These are phyloP conservation scores for Aristolochia contorta DNA, from an alignment of 164 flowering plant genomes.

Conservation along the genomic window DNA sequence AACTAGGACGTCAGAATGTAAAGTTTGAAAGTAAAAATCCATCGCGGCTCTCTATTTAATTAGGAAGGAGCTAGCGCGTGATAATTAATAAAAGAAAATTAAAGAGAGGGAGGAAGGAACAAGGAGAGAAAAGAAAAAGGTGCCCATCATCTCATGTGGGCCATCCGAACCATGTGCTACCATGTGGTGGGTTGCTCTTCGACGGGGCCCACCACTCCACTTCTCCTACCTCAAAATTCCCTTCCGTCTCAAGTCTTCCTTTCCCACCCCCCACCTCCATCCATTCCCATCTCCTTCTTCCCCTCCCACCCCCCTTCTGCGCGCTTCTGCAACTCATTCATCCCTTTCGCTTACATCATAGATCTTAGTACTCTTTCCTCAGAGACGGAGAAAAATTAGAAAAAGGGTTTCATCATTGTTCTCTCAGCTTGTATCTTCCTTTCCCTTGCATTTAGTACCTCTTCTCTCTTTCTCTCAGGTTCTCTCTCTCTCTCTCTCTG, in stretches of 20 bases:
- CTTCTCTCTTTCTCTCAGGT: too few relatives aligned
- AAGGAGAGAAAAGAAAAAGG: slow-evolving; percentile 3
- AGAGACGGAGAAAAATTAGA: not conserved
- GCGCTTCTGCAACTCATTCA: slow-evolving; percentile 4
- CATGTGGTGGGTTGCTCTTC: slow-evolving; percentile 73
- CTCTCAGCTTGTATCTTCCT: not conserved
- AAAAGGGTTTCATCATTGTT: not conserved
- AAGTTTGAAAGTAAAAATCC: too few relatives aligned
- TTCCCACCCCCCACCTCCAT: too few relatives aligned
- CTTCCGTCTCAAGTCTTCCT: slow-evolving; percentile 18
- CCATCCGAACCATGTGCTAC: slow-evolving; percentile 64
- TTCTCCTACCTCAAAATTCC: slow-evolving; percentile 25
- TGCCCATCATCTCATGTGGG: slow-evolving; percentile 35
- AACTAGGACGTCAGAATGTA: too few relatives aligned
- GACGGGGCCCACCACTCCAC: slow-evolving; percentile 36
- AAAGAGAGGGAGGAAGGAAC: too few relatives aligned
- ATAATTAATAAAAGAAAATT: not conserved
- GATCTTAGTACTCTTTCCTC: too few relatives aligned
- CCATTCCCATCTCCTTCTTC: slow-evolving; percentile 9
- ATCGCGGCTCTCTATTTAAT: too few relatives aligned
- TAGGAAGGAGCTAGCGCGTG: not conserved
- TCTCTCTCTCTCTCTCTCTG: slow-evolving; percentile 1
- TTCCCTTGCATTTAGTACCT: not conserved
- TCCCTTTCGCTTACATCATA: not conserved
- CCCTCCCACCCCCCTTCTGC: slow-evolving; percentile 2